phyloP scores from a whole-genome alignment of 345 rosid genomes.

The Corchorus capsularis region DNA sequence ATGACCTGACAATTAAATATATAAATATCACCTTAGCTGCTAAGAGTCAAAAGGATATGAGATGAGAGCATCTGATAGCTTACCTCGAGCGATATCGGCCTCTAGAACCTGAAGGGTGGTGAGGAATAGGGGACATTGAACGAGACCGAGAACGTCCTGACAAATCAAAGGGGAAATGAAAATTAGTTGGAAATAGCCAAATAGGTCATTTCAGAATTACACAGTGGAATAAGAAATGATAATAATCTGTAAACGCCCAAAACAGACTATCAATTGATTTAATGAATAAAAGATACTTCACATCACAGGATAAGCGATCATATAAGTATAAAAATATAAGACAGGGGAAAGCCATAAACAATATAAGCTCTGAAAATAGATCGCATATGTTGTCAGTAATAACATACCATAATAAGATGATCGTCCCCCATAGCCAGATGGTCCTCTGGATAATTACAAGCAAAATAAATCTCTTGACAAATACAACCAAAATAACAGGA shows the following conservation, averaged over 20 bases:
- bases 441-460: constrained; percentile 53
- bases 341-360: not conserved
- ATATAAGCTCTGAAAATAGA: constrained; percentile 5
- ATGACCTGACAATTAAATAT: constrained; percentile 53
- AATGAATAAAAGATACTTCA: not conserved
- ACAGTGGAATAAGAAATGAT: not conserved
- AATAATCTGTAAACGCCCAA: not conserved
- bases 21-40: not conserved
- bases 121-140: constrained; percentile 77
- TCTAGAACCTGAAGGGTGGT: constrained; percentile 66
- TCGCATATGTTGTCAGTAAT: not conserved
- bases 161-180: constrained; percentile 9
- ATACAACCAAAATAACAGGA: not conserved
- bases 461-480: constrained; percentile 16
- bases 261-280: not conserved
- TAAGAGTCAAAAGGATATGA: not conserved
- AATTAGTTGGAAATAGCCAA: not conserved
- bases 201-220: not conserved
- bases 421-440: constrained; percentile 63
- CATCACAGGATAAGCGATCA: not conserved
- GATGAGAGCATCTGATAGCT: constrained; percentile 9
- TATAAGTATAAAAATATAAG: not conserved
- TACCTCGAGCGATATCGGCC: constrained; percentile 85
- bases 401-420: constrained; percentile 67
- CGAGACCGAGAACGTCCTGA: constrained; percentile 86